These are phyloP conservation scores for Coniochaeta prunicola DNA, from an alignment of 2,329 filamentous ascomycete species.

Conservation along the genomic window DNA sequence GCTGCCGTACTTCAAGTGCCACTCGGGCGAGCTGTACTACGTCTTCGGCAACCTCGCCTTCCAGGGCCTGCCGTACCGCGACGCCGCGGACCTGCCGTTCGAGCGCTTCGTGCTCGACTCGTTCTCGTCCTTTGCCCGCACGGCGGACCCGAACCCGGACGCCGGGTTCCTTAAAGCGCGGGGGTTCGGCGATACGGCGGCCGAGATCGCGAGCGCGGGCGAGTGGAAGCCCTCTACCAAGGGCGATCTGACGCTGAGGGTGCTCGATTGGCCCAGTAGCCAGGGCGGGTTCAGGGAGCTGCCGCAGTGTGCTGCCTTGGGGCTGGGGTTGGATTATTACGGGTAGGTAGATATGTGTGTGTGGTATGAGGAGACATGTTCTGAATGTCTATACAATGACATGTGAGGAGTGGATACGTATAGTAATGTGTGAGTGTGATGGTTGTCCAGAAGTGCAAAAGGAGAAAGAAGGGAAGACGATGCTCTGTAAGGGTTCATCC, in stretches of 20 bases:
- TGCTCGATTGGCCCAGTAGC: conserved; percentile 35
- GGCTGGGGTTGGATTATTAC: conserved; percentile 36
- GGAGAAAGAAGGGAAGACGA: too few relatives aligned
- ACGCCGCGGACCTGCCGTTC: conserved; percentile 31
- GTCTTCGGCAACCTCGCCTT: conserved; percentile 43
- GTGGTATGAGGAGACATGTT: too few relatives aligned
- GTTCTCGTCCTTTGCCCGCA: conserved; percentile 43
- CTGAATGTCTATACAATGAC: too few relatives aligned
- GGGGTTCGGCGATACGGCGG: conserved; percentile 23
- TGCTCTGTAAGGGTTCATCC: too few relatives aligned
- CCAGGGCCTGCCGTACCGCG: conserved; percentile 34
- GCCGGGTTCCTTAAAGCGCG: conserved; percentile 34
- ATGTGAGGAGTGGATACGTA: not conserved
- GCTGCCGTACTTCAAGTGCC: conserved; percentile 42
- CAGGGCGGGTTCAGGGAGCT: conserved; percentile 37
- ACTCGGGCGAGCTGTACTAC: conserved; percentile 48
- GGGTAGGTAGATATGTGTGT: conserved; percentile 8
- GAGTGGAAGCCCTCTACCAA: conserved; percentile 27
- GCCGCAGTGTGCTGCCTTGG: conserved; percentile 40
- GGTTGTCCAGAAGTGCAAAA: too few relatives aligned
- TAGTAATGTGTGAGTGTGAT: too few relatives aligned
- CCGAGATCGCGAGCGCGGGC: conserved; percentile 18
- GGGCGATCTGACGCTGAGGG: conserved; percentile 33
- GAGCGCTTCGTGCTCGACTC: conserved; percentile 34
- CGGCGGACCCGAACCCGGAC: conserved; percentile 42